Evolutionary conservation across 1,284 basidiomycete species (phyloP).

Genomic region (Fomitopsis schrenkii): DNA sequence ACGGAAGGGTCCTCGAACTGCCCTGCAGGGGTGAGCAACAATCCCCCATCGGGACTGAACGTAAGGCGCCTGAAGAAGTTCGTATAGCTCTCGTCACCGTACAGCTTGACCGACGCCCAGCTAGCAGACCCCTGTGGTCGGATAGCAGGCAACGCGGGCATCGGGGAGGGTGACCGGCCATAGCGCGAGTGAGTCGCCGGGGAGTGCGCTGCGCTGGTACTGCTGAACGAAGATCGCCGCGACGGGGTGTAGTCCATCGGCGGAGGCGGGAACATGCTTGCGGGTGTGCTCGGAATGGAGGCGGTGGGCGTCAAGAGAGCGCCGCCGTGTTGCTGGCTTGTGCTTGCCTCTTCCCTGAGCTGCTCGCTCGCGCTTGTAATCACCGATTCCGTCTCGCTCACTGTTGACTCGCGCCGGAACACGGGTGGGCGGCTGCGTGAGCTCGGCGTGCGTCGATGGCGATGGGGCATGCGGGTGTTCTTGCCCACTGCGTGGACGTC

Average conservation of each 20-base stretch:
- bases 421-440: conserved; percentile 52
- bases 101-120: conserved; percentile 64
- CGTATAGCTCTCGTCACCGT: conserved; percentile 93
- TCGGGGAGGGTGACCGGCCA: conserved; percentile 86
- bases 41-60: conserved; percentile 92
- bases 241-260: conserved; percentile 66
- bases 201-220: conserved; percentile 72
- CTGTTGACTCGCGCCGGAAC: conserved; percentile 66
- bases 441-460: conserved; percentile 65
- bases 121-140: conserved; percentile 48
- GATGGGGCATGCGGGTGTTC: conserved; percentile 69
- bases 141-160: conserved; percentile 87
- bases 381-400: conserved; percentile 70
- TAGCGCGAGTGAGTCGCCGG: conserved; percentile 63
- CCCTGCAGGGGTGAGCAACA: conserved; percentile 93
- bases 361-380: conserved; percentile 51
- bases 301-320: conserved; percentile 63
- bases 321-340: conserved; percentile 16
- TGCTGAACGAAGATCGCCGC: conserved; percentile 84
- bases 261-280: conserved; percentile 73
- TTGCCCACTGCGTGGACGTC: conserved; percentile 84
- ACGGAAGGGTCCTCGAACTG: conserved; percentile 90
- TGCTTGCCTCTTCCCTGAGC: conserved; percentile 28
- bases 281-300: conserved; percentile 53
- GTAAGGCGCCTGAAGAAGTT: conserved; percentile 94